These are phyloP conservation scores for Zoysia japonica DNA, from an alignment of 176 grass and related monocot species.

Conservation along the genomic window DNA sequence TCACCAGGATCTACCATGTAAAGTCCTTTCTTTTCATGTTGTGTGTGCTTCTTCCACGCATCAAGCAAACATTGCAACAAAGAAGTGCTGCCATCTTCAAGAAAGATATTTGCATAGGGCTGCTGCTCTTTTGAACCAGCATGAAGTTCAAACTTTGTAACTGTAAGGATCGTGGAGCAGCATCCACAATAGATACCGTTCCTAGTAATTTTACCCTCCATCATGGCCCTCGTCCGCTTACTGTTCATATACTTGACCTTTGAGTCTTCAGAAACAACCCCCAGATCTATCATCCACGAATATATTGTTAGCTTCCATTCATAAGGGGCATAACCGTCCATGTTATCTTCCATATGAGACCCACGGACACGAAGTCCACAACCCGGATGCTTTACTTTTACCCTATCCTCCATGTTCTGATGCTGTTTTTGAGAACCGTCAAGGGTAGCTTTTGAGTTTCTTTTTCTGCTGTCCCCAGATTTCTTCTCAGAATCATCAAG, in stretches of 20 bases:
- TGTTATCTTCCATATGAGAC: constrained; percentile 36
- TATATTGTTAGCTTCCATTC: constrained; percentile 77
- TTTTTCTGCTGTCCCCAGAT: constrained; percentile 40
- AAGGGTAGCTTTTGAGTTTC: constrained; percentile 35
- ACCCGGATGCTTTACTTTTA: constrained; percentile 44
- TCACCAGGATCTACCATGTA: constrained; percentile 62
- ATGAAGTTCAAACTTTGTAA: constrained; percentile 93
- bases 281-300: constrained; percentile 95
- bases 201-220: constrained; percentile 79
- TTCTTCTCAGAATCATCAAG: constrained; percentile 54
- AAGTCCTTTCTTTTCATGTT: constrained; percentile 69
- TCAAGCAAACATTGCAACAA: constrained; percentile 74
- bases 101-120: constrained; percentile 68
- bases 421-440: constrained; percentile 31
- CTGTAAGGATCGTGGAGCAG: constrained; percentile 77
- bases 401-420: constrained; percentile 20
- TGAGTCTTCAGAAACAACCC: constrained; percentile 59
- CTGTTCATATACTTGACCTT: constrained; percentile 86
- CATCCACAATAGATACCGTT: constrained; percentile 89
- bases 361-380: constrained; percentile 55
- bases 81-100: constrained; percentile 54
- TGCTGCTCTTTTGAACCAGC: constrained; percentile 81
- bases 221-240: constrained; percentile 54
- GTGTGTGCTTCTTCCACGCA: constrained; percentile 80
- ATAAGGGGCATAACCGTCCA: constrained; percentile 69